Base-by-base conservation (phyloP, 345 rosid genomes). In the Garcia nutans region DNA sequence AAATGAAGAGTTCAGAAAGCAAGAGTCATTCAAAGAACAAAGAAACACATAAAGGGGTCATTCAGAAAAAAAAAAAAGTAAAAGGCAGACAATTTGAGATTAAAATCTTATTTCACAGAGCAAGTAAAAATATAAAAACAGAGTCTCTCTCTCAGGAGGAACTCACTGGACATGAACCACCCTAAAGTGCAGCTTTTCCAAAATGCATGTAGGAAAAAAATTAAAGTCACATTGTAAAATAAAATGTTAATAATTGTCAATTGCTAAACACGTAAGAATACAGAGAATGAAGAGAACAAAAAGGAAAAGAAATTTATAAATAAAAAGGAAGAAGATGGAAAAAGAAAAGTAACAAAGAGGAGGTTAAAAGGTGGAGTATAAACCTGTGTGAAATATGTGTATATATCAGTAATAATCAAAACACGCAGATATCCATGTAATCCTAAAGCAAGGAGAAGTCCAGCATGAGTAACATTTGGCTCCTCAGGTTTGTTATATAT, bases 361-460 rank as follows among this genome's bases (percentile, higher is more conserved):
- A 11, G 33, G 33, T 61, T 61, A 5, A 37, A 19, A 12, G 31
- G 20, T 15, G 61, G 12, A 70, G 71, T 22, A 24, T 74, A 74
- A 78, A 96, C 99, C 99, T 89, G 92, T 76, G 90, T 81, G 73
- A 93, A 89, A 78, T 96, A 93, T 59, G 87, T 87, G 87, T 87
- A 96, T 82, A 93, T 90, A 85, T 96, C 99, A 45, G 87, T 86
- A 78, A 88, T 90, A 57, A 65, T 81, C 84, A 96, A 83, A 77
- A 88, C 94, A 78, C 86, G 92, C 66, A 96, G 86, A 84, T 88
- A 90, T 70, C 99, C 99, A 80, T 96, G 99, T 80, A 96, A 84
- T 76, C 98, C 99, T 78, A 96, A 84, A 23, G 98, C 97, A 79
- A 93, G 90, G 61, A 96, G 91, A 78, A 96, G 98, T 72, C 99